Evolutionary conservation across 495 filamentous ascomycete genomes (phyloP).

Genomic region (Polyplosphaeria fusca): DNA sequence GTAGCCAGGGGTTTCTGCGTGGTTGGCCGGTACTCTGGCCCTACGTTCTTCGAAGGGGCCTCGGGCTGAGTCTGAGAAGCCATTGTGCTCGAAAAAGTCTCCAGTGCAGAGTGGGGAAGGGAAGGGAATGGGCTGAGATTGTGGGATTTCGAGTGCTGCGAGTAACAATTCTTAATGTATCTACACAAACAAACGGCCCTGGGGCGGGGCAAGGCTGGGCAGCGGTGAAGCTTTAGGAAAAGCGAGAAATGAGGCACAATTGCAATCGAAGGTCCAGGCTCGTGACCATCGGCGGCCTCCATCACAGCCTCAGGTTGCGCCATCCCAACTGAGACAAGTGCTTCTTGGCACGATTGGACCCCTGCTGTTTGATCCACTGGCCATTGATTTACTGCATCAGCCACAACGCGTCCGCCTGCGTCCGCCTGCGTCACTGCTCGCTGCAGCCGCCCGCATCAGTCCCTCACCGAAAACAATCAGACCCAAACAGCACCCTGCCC

Average conservation of each 20-base stretch:
- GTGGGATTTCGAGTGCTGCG: neutral
- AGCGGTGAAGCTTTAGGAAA: neutral
- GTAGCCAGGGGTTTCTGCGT: conserved; percentile 84
- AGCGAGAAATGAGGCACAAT: neutral
- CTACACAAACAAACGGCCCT: too few relatives aligned
- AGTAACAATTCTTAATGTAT: too few relatives aligned
- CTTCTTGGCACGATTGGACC: too few relatives aligned
- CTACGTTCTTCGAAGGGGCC: conserved; percentile 69
- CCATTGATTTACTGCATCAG: too few relatives aligned
- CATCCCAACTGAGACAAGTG: neutral
- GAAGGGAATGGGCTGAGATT: neutral
- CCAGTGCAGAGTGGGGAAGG: too few relatives aligned
- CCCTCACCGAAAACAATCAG: conserved; percentile 4
- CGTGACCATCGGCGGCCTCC: conserved; percentile 26
- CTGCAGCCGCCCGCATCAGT: conserved; percentile 1
- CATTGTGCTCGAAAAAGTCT: conserved; percentile 32
- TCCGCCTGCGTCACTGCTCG: neutral
- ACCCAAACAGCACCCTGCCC: conserved; percentile 2
- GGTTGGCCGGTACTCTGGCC: conserved; percentile 72
- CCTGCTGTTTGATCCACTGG: too few relatives aligned
- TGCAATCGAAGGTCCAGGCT: conserved; percentile 12
- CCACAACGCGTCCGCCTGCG: neutral
- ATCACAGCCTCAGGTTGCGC: too few relatives aligned
- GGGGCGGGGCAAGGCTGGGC: neutral
- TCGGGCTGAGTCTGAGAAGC: conserved; percentile 29